Evolutionary conservation across 768 basidiomycete species (phyloP), one percentile per base, ranked within the genome.

Genomic region (Strobilomyces echinocephalus): DNA sequence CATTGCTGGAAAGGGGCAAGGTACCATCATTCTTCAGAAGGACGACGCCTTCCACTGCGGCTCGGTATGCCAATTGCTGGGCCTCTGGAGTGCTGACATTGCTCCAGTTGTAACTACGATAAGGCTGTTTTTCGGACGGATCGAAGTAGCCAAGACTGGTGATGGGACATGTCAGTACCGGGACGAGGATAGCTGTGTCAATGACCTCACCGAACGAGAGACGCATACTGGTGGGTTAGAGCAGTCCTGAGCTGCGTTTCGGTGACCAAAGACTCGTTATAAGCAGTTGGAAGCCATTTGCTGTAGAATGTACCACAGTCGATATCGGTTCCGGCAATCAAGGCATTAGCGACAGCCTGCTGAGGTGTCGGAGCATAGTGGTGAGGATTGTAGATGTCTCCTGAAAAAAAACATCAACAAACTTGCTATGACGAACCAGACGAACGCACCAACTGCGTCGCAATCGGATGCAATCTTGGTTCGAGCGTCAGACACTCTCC

Each of bases 11-110:
- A 40, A 86, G 69, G 3, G 84, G 85, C 3, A 87, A 70, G 7
- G 74, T 76, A 14, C 77, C 78, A 52, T 83, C 80, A 60, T 85
- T 87, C 72, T 86, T 85, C 15, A 86, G 70, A 7, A 86, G 71
- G 16, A 81, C 80, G 4, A 82, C 74, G 20, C 81, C 79, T 61
- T 81, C 78, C 5, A 76, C 65, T 4, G 81, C 81, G 26, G 77
- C 79, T 48, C 72, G 70, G 60, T 78, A 68, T 3, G 81, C 81
- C 14, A 84, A 72, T 16, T 71, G 60, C 55, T 78, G 79, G 1
- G 81, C 74, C 8, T 62, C 46, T 4, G 75, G 73, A 1, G 73
- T 74, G 61, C 81, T 79, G 56, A 84, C 73, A 52, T 78, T 72
- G 6, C 69, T 63, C 74, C 76, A 82, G 35, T 59, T 63, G 16